A percentile compares a stretch with the other conserved stretches of the same genome.
Conservation (phyloP, 1,284 basidiomycete genomes). For the Pterulicium gracile region DNA sequence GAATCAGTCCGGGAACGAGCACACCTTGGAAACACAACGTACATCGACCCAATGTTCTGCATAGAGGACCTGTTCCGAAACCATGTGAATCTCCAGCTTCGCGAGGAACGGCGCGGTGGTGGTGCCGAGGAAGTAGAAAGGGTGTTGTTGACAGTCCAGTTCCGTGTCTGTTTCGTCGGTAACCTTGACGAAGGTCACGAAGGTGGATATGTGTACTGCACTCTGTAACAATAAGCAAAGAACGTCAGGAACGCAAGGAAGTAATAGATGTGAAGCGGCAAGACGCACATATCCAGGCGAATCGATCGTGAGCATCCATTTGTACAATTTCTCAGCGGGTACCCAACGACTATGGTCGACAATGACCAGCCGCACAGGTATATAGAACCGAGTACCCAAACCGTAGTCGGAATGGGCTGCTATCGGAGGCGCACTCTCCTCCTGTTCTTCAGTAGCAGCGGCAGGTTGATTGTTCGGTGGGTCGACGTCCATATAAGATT, state of each 20-base stretch:
- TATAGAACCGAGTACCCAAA: background rate
- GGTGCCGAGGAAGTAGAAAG: constrained; percentile 47
- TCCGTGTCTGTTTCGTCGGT: constrained; percentile 20
- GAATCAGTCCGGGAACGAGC: constrained; percentile 1
- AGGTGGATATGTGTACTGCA: constrained; percentile 38
- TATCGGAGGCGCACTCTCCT: background rate
- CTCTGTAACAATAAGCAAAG: constrained; percentile 38
- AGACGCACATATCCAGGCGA: constrained; percentile 59
- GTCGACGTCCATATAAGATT: too few species aligned
- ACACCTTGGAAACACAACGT: constrained; percentile 13
- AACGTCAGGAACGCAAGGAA: constrained; percentile 7
- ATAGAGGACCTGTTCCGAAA: constrained; percentile 19
- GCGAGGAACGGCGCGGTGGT: constrained; percentile 55
- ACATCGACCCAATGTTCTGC: constrained; percentile 74
- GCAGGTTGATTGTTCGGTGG: background rate
- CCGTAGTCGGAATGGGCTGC: constrained; percentile 28
- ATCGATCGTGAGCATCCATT: constrained; percentile 60
- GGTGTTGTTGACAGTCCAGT: constrained; percentile 32
- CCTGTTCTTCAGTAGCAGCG: background rate
- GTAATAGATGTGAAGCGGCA: constrained; percentile 5
- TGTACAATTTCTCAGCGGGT: constrained; percentile 38
- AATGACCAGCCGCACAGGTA: constrained; percentile 7
- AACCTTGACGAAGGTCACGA: constrained; percentile 34
- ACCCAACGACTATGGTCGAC: constrained; percentile 31
- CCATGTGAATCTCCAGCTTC: constrained; percentile 33